Base-by-base conservation (phyloP, 331 rosid genomes). In the Quercus phellos region DNA sequence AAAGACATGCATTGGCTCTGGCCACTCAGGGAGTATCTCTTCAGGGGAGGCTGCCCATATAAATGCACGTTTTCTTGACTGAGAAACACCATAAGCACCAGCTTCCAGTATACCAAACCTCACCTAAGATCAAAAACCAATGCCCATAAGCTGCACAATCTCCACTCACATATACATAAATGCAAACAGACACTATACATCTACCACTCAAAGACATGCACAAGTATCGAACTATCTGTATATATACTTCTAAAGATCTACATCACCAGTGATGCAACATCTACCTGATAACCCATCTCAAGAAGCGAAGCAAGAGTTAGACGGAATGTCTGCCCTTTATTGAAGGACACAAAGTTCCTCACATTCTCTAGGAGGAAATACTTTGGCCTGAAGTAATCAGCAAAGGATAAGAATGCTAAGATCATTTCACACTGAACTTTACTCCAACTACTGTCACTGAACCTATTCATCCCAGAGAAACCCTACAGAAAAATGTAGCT, bases 401-500 rank as follows among this genome's bases (percentile, higher is more conserved):
- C 99, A 83, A 93, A 95, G 43, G 99, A 93, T 59, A 95, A 85
- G 89, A 95, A 95, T 4, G 99, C 99, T 55, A 95, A 78, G 73
- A 95, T 93, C 99, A 95, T 95, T 77, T 95, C 99, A 59, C 99
- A 95, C 83, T 95, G 99, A 66, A 95, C 99, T 87, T 93, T 95
- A 84, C 99, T 95, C 99, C 99, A 95, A 51, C 92, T 88, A 78
- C 99, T 85, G 58, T 87, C 89, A 75, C 89, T 95, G 83, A 95
- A 95, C 78, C 99, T 87, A 74, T 95, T 95, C 99, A 95, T 95
- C 61, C 99, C 99, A 34, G 99, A 95, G 87, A 95, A 95, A 32
- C 99, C 99, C 97, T 95, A 80, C 46, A 77, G 63, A 72, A 84
- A 74, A 26, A 60, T 14, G 72, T 1, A 64, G 51, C 42, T 63